Evolutionary conservation across 805 yeast genomes (phyloP), one percentile per base, ranked within the genome.

Genomic region (Lipomyces sp.): DNA sequence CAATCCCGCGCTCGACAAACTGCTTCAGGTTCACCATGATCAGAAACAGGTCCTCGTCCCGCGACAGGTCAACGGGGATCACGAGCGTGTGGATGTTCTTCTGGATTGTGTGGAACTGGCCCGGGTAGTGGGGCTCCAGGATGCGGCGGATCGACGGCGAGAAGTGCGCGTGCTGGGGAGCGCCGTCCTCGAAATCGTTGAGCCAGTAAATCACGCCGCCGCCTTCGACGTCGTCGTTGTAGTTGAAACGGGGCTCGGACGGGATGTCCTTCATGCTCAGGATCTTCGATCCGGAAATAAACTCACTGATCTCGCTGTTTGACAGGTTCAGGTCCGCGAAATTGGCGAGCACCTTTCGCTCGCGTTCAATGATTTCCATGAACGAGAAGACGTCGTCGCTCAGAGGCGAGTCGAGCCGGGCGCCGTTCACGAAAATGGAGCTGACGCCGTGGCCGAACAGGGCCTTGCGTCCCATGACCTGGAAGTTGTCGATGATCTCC

Each of bases 51-150:
- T 85, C 83, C 2, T 70, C 68, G 13, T 70, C 69, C 54, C 80
- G 72, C 1, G 81, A 69, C 19, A 88, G 70, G 57, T 83, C 81
- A 11, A 90, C 63, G 0, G 78, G 86, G 61, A 91, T 81, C 0
- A 91, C 77, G 21, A 84, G 51, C 38, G 87, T 84, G 64, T 86
- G 86, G 55, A 87, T 74, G 63, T 91, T 91, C 56, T 86, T 88
- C 46, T 75, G 74, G 33, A 82, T 75, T 5, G 76, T 76, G 0
- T 95, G 95, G 16, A 87, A 68, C 61, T 80, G 82, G 7, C 86
- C 88, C 28, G 73, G 74, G 33, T 76, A 71, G 6, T 70, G 64
- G 28, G 68, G 65, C n/a, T 69, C 66, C 35, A 77, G 60, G 61
- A 84, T 84, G 0, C 69, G 73, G 7, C 70, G 66, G 11, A 77